Base-by-base conservation (phyloP, 108 stramenopile species). In the Aurantiochytrium sp. region DNA sequence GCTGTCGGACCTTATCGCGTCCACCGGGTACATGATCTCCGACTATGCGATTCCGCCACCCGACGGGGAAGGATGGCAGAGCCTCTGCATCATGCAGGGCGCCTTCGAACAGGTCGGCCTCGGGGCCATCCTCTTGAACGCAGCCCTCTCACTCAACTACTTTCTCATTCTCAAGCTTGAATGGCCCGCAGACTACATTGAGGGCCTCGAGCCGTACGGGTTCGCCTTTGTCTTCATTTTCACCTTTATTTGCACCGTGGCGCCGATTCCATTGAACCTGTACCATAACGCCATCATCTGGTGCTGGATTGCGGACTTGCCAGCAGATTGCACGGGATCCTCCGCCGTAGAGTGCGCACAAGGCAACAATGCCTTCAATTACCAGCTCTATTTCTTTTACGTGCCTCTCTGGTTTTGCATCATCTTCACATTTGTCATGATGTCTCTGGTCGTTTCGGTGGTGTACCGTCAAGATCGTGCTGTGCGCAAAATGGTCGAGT, bases 301-400 rank as follows among this genome's bases (percentile, higher is more conserved):
- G 93, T 95, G 94, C 87, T 95, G 94, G 94, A 92, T 93, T 57
- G 89, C 93, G 18, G 49, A 91, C 4, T 88, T 93, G 64, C 94
- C 94, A 0, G 2, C 55, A 4, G 58, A 29, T 21, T 94, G 94
- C 42, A 64, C 44, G 5, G 73, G 21, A 49, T 53, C 47, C 14
- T 64, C 64, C 8, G 60, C 12, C 60, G 60, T 6, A 21, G 60
- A 5, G 29, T 91, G 91, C 58, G 88, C 58, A 44, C 25, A 87
- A 19, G 89, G 91, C 0, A 59, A 87, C 87, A 87, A 90, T 23
- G 89, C 44, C 21, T 60, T 47, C 28, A 45, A 71, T 2, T 92
- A 89, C 88, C 91, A 90, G 58, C 91, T 91, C 89, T 71, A 58
- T 18, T 89, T 92, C 60, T 93, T 89, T 55, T 94, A 93, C 60